A percentile compares a stretch with the other conserved stretches of the same genome.
Conservation (phyloP, 164 flowering plant species). For the Kingdonia uniflora region DNA sequence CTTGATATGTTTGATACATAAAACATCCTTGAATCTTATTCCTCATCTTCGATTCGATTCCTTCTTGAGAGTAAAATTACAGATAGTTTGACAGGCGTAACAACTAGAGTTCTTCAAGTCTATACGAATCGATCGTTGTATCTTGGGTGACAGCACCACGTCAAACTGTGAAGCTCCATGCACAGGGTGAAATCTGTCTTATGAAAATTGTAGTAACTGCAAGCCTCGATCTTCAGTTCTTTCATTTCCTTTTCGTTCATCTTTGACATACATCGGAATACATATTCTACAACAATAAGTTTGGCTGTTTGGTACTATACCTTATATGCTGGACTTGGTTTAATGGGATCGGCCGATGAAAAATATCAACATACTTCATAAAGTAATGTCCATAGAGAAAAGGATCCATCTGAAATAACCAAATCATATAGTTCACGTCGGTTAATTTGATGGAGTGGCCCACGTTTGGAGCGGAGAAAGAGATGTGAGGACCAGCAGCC, state of each 20-base stretch:
- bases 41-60: too few relatives aligned
- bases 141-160: not conserved
- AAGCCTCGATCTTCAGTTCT: too few relatives aligned
- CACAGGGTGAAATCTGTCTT: too few relatives aligned
- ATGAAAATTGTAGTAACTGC: too few relatives aligned
- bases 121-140: not conserved
- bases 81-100: not conserved
- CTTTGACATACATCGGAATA: too few relatives aligned
- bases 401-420: not conserved
- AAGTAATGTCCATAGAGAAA: not conserved
- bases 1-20: too few relatives aligned
- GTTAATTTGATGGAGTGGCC: not conserved
- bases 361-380: constrained; percentile 1
- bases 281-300: not conserved
- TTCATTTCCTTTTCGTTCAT: too few relatives aligned
- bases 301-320: not conserved
- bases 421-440: not conserved
- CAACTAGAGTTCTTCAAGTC: not conserved
- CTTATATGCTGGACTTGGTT: not conserved
- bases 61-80: too few relatives aligned
- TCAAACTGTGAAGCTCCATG: not conserved
- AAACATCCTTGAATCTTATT: too few relatives aligned
- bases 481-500: constrained; percentile 1
- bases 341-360: not conserved
- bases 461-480: not conserved